Percentiles rank a stretch among this genome's conserved stretches.
Conservation (phyloP, 371 early-diverging fungal genomes). For the Basidiobolus heterosporus region DNA sequence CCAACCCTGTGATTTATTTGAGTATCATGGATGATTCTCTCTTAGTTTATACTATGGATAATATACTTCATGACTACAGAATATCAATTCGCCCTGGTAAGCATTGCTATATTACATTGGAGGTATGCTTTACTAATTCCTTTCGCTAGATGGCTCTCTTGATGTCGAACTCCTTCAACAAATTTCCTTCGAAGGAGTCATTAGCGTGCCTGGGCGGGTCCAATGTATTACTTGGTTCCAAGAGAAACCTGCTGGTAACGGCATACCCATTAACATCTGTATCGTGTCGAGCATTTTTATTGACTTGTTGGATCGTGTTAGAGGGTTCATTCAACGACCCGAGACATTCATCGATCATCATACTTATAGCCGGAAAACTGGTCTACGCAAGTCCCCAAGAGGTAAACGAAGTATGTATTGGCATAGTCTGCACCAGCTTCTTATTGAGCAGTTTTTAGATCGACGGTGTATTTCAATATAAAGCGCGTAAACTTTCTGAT, state of each 20-base stretch:
- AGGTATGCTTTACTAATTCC: not conserved
- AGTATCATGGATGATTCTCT: slow-evolving; percentile 32
- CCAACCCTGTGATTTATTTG: slow-evolving; percentile 27
- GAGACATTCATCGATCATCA: slow-evolving; percentile 4
- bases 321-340: too few relatives aligned
- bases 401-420: too few relatives aligned
- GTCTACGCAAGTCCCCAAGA: slow-evolving; percentile 6
- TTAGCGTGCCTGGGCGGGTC: slow-evolving; percentile 28
- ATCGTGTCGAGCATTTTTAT: too few relatives aligned
- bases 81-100: slow-evolving; percentile 15
- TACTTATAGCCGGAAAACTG: slow-evolving; percentile 8
- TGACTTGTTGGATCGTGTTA: too few relatives aligned
- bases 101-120: not conserved
- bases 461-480: slow-evolving; percentile 22
- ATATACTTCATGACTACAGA: slow-evolving; percentile 33
- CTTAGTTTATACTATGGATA: slow-evolving; percentile 50
- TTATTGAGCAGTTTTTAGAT: not conserved
- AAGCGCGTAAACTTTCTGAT: slow-evolving; percentile 34
- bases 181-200: slow-evolving; percentile 46
- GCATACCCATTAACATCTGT: too few relatives aligned
- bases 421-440: too few relatives aligned
- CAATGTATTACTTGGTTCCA: slow-evolving; percentile 31
- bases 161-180: slow-evolving; percentile 36
- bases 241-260: too few relatives aligned
- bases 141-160: not conserved